A percentile compares a stretch with the other conserved stretches of the same genome.
These are phyloP conservation scores for Ciborinia camelliae DNA, from an alignment of 2,329 filamentous ascomycete species.

Conservation along the genomic window DNA sequence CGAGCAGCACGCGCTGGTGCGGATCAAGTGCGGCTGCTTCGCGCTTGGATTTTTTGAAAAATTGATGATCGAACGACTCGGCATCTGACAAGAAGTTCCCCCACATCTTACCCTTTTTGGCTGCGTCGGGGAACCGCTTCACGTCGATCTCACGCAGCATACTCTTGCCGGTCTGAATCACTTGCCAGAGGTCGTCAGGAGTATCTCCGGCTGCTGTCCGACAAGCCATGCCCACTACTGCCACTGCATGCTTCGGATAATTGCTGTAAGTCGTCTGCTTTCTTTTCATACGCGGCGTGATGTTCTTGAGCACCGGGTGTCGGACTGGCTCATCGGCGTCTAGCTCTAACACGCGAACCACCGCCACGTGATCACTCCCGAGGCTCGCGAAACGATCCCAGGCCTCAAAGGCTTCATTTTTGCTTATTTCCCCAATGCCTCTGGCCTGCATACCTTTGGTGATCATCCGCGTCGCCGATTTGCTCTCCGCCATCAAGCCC, in stretches of 20 bases:
- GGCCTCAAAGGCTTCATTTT: not conserved
- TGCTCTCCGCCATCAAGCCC: not conserved
- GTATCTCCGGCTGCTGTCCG: slow-evolving; percentile 36
- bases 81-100: slow-evolving; percentile 19
- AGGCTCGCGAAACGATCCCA: not conserved
- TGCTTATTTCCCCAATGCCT: not conserved
- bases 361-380: not conserved
- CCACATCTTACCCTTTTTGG: slow-evolving; percentile 12
- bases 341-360: not conserved
- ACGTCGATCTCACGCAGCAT: slow-evolving; percentile 58
- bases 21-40: slow-evolving; percentile 27
- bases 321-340: not conserved
- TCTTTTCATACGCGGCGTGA: not conserved
- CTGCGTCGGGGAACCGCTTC: slow-evolving; percentile 65
- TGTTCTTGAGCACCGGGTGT: not conserved
- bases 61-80: slow-evolving; percentile 22
- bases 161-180: slow-evolving; percentile 68
- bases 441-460: not conserved
- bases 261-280: not conserved
- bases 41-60: slow-evolving; percentile 21
- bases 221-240: slow-evolving; percentile 39
- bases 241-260: slow-evolving; percentile 27
- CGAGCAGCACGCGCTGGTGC: slow-evolving; percentile 19
- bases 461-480: not conserved
- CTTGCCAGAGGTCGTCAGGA: slow-evolving; percentile 65